These are phyloP conservation scores for Geotrichum macrosporum DNA, from an alignment of 1,139 yeast genomes.

Conservation along the genomic window DNA sequence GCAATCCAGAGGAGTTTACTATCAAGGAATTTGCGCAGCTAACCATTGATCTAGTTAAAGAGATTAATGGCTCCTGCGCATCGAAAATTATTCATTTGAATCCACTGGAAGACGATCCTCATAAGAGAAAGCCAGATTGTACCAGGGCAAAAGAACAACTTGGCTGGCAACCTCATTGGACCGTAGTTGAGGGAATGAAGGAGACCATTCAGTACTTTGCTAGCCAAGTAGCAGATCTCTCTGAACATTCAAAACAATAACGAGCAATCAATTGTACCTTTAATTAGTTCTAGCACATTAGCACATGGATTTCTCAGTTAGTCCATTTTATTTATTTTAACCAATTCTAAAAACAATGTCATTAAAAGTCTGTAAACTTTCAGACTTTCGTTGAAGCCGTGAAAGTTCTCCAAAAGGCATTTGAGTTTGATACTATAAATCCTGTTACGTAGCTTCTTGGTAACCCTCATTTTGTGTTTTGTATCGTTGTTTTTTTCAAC, in stretches of 20 bases:
- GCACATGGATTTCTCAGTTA: no score
- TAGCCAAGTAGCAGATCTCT: conserved; percentile 21
- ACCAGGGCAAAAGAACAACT: conserved; percentile 26
- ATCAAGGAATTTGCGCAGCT: conserved; percentile 28
- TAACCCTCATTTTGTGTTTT: background rate
- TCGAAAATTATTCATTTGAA: conserved; percentile 24
- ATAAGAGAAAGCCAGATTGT: conserved; percentile 28
- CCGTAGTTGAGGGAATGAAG: conserved; percentile 26
- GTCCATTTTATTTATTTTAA: no score
- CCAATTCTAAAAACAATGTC: no score
- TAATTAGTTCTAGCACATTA: background rate
- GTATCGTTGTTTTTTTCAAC: background rate
- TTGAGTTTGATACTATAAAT: no score
- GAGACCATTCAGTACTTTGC: conserved; percentile 29
- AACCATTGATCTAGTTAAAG: conserved; percentile 26
- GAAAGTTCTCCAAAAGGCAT: no score
- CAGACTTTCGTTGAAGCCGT: no score
- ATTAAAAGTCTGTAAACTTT: no score
- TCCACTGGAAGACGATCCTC: conserved; percentile 31
- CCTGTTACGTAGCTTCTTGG: background rate
- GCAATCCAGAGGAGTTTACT: conserved; percentile 31
- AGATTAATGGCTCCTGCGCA: conserved; percentile 24
- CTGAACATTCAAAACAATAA: conserved; percentile 1
- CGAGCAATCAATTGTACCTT: background rate
- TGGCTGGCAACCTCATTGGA: conserved; percentile 31